Evolutionary conservation across 2,329 filamentous ascomycete species (phyloP).

Genomic region (Aspergillus udagawae): DNA sequence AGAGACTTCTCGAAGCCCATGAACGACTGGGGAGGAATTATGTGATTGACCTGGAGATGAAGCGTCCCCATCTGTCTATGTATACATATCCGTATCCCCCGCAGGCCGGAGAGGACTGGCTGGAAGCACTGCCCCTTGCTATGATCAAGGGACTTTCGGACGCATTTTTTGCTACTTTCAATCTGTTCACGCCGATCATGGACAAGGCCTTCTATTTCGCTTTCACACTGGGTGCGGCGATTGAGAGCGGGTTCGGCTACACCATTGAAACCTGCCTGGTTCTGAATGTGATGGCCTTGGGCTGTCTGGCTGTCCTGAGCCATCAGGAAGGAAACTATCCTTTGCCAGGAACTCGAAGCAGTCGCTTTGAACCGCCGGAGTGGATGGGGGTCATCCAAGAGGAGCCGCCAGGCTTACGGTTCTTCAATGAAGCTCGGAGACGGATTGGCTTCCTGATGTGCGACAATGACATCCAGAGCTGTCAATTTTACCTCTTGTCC

Average conservation of each 20-base stretch:
- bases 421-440: conserved; percentile 53
- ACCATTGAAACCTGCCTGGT: conserved; percentile 52
- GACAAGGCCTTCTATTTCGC: conserved; percentile 51
- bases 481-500: conserved; percentile 51
- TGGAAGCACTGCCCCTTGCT: conserved; percentile 45
- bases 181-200: conserved; percentile 50
- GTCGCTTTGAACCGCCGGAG: conserved; percentile 34
- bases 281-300: conserved; percentile 49
- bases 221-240: conserved; percentile 46
- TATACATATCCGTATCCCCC: conserved; percentile 35
- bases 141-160: conserved; percentile 51
- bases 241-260: conserved; percentile 49
- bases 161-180: conserved; percentile 53
- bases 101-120: conserved; percentile 39
- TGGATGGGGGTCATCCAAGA: conserved; percentile 37
- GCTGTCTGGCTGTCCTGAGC: conserved; percentile 48
- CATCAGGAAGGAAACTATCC: conserved; percentile 49
- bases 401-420: conserved; percentile 46
- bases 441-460: conserved; percentile 51
- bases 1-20: conserved; percentile 36
- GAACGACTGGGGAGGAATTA: conserved; percentile 45
- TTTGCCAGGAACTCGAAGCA: conserved; percentile 34
- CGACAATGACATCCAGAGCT: conserved; percentile 48
- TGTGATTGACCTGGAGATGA: conserved; percentile 48
- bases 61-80: conserved; percentile 42